These are phyloP conservation scores for Trypanosoma lewisi DNA, from an alignment of 208 protist species.

Conservation along the genomic window DNA sequence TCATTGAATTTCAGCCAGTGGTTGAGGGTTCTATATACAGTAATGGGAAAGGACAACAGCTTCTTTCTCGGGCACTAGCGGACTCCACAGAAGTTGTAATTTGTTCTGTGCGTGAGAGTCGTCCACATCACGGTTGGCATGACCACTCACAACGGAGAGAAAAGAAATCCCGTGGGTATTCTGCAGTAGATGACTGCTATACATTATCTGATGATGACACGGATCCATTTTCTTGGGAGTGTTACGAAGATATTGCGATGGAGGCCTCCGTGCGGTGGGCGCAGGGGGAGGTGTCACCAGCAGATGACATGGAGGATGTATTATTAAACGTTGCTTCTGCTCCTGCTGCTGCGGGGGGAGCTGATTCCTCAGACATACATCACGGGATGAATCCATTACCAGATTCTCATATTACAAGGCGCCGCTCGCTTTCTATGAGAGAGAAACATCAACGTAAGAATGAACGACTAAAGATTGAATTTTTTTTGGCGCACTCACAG, in stretches of 20 bases:
- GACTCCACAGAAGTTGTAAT: slow-evolving; percentile 59
- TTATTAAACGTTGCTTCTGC: neutral
- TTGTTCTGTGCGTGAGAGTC: slow-evolving; percentile 55
- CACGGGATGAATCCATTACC: no score
- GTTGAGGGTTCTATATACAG: slow-evolving; percentile 7
- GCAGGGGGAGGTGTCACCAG: slow-evolving; percentile 36
- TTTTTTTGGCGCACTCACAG: slow-evolving; percentile 50
- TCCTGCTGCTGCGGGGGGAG: neutral
- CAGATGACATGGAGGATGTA: slow-evolving; percentile 4
- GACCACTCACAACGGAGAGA: slow-evolving; percentile 18
- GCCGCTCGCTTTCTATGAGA: slow-evolving; percentile 22
- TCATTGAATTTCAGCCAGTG: slow-evolving; percentile 11
- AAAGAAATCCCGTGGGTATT: neutral
- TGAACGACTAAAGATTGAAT: slow-evolving; percentile 70
- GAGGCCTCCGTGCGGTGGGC: slow-evolving; percentile 46
- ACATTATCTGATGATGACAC: slow-evolving; percentile 26
- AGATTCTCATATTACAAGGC: neutral
- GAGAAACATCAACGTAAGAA: slow-evolving; percentile 55
- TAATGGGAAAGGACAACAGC: slow-evolving; percentile 24
- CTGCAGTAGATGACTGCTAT: neutral
- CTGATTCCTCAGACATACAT: no score
- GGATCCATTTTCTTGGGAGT: slow-evolving; percentile 33
- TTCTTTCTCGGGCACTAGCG: slow-evolving; percentile 49
- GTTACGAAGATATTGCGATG: slow-evolving; percentile 42
- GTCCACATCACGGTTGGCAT: slow-evolving; percentile 51